phyloP scores from a whole-genome alignment of 164 flowering plant species.

The Sedum album region DNA sequence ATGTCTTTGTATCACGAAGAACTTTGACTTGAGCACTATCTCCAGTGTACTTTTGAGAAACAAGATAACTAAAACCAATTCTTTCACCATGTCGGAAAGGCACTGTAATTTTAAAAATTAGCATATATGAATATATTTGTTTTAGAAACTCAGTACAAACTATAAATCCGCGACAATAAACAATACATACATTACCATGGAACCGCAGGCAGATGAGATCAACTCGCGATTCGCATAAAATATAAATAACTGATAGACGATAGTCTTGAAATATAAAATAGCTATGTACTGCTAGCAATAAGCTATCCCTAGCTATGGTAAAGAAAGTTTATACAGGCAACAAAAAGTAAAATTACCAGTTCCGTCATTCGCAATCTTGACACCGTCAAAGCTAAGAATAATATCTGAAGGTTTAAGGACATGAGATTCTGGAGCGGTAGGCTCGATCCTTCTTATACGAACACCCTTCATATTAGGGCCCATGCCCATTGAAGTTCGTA shows the following conservation, averaged over 20 bases:
- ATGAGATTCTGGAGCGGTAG: constrained; percentile 73
- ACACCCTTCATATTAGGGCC: constrained; percentile 79
- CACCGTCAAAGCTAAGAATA: constrained; percentile 87
- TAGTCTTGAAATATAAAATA: too few species aligned
- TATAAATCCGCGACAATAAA: too few species aligned
- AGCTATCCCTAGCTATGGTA: too few species aligned
- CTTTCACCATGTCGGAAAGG: constrained; percentile 97
- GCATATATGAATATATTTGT: neutral
- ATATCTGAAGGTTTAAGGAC: constrained; percentile 81
- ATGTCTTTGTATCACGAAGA: constrained; percentile 50
- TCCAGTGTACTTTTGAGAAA: constrained; percentile 90
- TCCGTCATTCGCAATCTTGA: constrained; percentile 93
- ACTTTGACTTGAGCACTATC: constrained; percentile 62
- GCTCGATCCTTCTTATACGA: constrained; percentile 81
- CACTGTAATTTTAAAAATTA: constrained; percentile 36
- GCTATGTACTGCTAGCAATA: too few species aligned
- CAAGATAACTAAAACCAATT: constrained; percentile 91
- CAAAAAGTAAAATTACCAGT: constrained; percentile 36
- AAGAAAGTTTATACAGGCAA: neutral
- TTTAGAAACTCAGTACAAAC: too few species aligned
- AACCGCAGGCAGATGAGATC: too few species aligned
- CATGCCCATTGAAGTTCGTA: constrained; percentile 89
- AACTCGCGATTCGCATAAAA: too few species aligned
- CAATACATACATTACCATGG: too few species aligned
- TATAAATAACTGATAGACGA: too few species aligned